These are phyloP conservation scores for Pistacia vera DNA, from an alignment of 345 rosid genomes.

Conservation along the genomic window DNA sequence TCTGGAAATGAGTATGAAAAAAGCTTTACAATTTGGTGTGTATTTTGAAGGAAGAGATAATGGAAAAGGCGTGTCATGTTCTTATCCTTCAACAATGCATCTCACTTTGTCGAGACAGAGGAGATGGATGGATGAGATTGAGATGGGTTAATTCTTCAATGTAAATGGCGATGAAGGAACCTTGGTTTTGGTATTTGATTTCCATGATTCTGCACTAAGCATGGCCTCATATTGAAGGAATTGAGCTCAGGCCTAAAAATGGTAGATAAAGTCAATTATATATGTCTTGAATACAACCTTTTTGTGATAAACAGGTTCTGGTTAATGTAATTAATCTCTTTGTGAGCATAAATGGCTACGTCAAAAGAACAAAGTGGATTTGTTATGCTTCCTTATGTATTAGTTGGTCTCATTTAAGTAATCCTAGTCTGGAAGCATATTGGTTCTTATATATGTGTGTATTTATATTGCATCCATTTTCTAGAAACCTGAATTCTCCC, in stretches of 20 bases:
- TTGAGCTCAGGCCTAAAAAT: conserved; percentile 45
- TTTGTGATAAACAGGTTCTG: too few relatives aligned
- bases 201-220: conserved; percentile 6
- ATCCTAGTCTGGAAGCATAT: too few relatives aligned
- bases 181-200: conserved; percentile 26
- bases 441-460: too few relatives aligned
- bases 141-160: conserved; percentile 34
- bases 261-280: too few relatives aligned
- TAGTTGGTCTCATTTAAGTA: too few relatives aligned
- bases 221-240: conserved; percentile 38
- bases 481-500: too few relatives aligned
- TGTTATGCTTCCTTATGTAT: too few relatives aligned
- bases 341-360: too few relatives aligned
- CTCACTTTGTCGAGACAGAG: background rate
- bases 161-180: conserved; percentile 32
- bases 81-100: background rate
- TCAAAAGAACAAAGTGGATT: too few relatives aligned
- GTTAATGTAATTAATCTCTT: background rate
- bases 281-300: too few relatives aligned
- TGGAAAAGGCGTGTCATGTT: background rate
- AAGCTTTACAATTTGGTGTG: conserved; percentile 15
- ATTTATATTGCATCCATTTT: too few relatives aligned
- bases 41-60: background rate
- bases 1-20: background rate
- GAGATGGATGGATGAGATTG: conserved; percentile 7